A percentile compares a stretch with the other conserved stretches of the same genome.
phyloP scores from a whole-genome alignment of 352 stramenopile genomes.

The Phytopythium cucurbitacearum region DNA sequence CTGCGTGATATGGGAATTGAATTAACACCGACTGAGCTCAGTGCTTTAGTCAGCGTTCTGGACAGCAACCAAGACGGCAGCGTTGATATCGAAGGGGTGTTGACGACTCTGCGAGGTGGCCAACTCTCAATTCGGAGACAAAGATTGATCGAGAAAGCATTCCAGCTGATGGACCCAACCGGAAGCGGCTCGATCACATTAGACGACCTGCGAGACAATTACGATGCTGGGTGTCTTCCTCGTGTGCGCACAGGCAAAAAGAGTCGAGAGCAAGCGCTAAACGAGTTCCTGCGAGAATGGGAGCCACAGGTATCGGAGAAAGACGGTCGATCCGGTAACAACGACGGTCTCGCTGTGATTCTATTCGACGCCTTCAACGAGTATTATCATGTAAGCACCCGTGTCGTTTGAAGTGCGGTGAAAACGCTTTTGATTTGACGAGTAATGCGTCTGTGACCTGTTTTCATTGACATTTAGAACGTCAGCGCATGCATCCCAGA shows the following conservation, averaged over 20 bases:
- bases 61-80: background rate
- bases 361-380: conserved; percentile 54
- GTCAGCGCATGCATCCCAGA: conserved; percentile 67
- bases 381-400: conserved; percentile 71
- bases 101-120: background rate
- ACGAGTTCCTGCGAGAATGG: conserved; percentile 75
- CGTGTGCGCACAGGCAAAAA: conserved; percentile 61
- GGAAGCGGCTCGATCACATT: conserved; percentile 32
- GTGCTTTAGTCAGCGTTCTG: conserved; percentile 13
- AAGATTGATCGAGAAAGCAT: conserved; percentile 46
- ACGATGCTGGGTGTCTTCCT: conserved; percentile 70
- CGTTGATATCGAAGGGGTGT: background rate
- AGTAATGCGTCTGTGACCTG: background rate
- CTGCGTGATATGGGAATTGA: conserved; percentile 55
- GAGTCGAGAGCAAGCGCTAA: conserved; percentile 44
- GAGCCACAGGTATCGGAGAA: conserved; percentile 16
- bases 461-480: conserved; percentile 38
- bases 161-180: conserved; percentile 47
- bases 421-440: no score
- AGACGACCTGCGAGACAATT: conserved; percentile 59
- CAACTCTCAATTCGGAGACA: conserved; percentile 9
- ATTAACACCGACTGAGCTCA: conserved; percentile 25
- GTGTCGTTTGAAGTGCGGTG: background rate
- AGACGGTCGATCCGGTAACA: conserved; percentile 12
- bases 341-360: conserved; percentile 23